phyloP scores from a whole-genome alignment of 495 filamentous ascomycete genomes.

The Cairneyella variabilis region DNA sequence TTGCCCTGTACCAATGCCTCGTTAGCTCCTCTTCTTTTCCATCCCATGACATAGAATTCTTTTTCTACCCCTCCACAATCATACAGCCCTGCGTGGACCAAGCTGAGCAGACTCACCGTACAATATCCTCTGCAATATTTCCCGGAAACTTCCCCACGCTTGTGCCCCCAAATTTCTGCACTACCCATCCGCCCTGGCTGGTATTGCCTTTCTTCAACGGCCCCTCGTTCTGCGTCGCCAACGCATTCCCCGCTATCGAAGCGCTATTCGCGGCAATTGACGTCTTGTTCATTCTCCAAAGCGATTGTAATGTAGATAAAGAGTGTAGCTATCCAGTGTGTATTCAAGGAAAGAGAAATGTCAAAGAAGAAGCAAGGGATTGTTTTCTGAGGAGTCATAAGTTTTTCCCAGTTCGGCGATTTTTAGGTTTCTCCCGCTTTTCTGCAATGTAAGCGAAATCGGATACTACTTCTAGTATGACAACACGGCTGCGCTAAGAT shows the following conservation, averaged over 20 bases:
- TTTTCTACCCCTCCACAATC: background rate
- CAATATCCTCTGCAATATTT: conserved; percentile 72
- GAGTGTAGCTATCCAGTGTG: background rate
- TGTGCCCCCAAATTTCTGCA: conserved; percentile 83
- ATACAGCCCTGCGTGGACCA: background rate
- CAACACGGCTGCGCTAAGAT: no score
- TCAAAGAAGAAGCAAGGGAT: background rate
- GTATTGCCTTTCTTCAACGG: conserved; percentile 9
- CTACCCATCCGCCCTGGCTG: conserved; percentile 55
- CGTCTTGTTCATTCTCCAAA: conserved; percentile 3
- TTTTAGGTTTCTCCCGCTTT: background rate
- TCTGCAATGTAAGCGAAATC: conserved; percentile 5
- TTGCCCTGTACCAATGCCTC: conserved; percentile 46
- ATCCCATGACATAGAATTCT: conserved; percentile 2
- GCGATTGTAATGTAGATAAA: background rate
- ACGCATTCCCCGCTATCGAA: background rate
- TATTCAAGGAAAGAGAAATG: background rate
- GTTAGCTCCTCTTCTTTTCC: background rate
- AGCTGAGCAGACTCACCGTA: conserved; percentile 67
- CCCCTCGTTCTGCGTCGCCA: background rate
- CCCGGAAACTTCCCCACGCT: conserved; percentile 66
- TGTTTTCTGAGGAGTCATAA: conserved; percentile 13
- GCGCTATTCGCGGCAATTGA: background rate
- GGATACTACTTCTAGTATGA: no score
- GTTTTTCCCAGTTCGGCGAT: background rate